Base-by-base conservation (phyloP, 805 yeast species). In the Teunomyces stri region DNA sequence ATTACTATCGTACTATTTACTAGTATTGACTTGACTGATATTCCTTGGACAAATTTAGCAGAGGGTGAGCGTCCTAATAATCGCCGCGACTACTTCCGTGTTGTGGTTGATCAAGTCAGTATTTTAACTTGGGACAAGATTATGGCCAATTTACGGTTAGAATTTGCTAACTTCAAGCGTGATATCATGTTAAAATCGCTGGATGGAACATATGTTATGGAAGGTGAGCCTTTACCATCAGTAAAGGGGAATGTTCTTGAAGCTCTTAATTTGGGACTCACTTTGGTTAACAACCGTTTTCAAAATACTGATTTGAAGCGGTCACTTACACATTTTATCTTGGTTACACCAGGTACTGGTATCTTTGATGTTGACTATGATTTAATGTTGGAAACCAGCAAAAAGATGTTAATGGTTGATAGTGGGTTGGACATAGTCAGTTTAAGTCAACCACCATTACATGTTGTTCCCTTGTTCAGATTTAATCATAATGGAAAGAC, bases 21-120 rank as follows among this genome's bases (percentile, higher is more conserved):
- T 9, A 83, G 90, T 47, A 85, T 91, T 31, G 94, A 88, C 55
- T 52, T 76, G 25, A 76, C 79, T 9, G 66, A 58, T 50, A 62
- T 69, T 5, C 76, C 82, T 1, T 82, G 87, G 77, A 70, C 69
- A 5, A 78, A 81, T 2, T 66, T 85, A 22, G 79, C 79, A 34
- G 81, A 81, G 13, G 96, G 97, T 0, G 92, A 87, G 55, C 70
- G 85, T 46, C 81, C 87, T 6, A 69, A 76, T 38, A 80, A 82
- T 35, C 76, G 90, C 3, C 75, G 79, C 48, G 96, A 94, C 65
- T 91, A 84, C 61, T 94, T 85, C 64, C 73, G 97, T 43, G 96
- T 94, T 22, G 99, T 92, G 1, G 97, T 92, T 2, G 98, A 94
- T 62, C 96, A 92, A 63, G 95, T 89, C 15, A 88, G 85, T 57